Evolutionary conservation across 1,139 yeast species (phyloP).

Genomic region (Zygosaccharomyces pseudobailii): DNA sequence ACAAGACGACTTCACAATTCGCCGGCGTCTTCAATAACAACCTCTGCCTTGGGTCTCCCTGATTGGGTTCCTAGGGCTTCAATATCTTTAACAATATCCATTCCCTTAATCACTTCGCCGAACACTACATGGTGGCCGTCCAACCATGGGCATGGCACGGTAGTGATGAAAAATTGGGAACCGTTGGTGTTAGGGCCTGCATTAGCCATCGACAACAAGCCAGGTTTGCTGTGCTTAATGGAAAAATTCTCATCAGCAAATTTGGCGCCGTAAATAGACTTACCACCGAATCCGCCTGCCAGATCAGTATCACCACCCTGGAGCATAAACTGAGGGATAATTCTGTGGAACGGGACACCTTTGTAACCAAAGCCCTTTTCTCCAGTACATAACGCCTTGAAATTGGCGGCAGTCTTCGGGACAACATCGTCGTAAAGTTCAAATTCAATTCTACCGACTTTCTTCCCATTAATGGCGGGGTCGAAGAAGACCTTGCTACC

Average conservation of each 20-base stretch:
- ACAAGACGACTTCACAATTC: conserved; percentile 41
- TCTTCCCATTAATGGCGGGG: conserved; percentile 71
- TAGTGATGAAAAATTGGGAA: conserved; percentile 92
- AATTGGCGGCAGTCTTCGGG: conserved; percentile 91
- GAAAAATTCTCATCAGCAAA: conserved; percentile 86
- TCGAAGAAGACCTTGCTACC: conserved; percentile 77
- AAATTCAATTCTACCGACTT: conserved; percentile 66
- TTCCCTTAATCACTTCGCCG: conserved; percentile 88
- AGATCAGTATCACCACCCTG: conserved; percentile 97
- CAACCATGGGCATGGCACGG: conserved; percentile 85
- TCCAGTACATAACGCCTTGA: conserved; percentile 52
- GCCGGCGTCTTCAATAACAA: conserved; percentile 75
- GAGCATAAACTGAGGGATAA: conserved; percentile 89
- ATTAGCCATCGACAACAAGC: conserved; percentile 90
- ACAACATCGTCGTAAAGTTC: conserved; percentile 84
- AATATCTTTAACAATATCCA: conserved; percentile 71
- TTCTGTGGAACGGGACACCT: conserved; percentile 86
- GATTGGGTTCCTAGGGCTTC: conserved; percentile 76
- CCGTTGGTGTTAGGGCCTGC: conserved; percentile 97
- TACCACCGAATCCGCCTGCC: conserved; percentile 93
- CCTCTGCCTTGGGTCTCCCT: conserved; percentile 61
- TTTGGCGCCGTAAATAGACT: conserved; percentile 85
- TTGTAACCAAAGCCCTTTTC: conserved; percentile 72
- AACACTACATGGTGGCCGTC: conserved; percentile 95
- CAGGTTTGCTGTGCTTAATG: conserved; percentile 78